Conservation (phyloP, 345 rosid genomes). For the Aegle marmelos region DNA sequence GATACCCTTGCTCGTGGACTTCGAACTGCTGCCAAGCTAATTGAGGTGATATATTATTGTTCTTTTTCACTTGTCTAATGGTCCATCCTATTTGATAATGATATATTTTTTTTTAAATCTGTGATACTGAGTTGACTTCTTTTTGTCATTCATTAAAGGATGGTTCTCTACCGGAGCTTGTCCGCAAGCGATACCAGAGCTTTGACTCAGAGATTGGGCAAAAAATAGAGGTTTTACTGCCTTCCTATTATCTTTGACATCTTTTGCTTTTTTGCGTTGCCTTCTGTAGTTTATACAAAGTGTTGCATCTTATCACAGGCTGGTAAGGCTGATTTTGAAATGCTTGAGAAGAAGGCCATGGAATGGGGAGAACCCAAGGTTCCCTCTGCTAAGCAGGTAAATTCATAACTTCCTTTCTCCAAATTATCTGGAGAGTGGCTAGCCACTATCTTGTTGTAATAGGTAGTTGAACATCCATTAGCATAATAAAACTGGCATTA, state of each 20-base stretch:
- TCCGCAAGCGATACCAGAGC: slow-evolving; percentile 65
- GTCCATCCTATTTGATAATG: background rate
- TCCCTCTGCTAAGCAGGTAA: slow-evolving; percentile 96
- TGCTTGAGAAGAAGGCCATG: slow-evolving; percentile 78
- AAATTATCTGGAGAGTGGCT: background rate
- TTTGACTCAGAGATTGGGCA: slow-evolving; percentile 71
- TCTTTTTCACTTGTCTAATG: background rate
- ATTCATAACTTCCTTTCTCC: background rate
- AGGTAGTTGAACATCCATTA: background rate
- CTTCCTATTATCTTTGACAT: background rate
- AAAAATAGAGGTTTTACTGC: slow-evolving; percentile 49
- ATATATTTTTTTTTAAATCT: background rate
- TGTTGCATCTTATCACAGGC: slow-evolving; percentile 37
- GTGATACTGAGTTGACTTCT: background rate
- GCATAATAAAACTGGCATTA: background rate
- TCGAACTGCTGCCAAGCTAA: slow-evolving; percentile 72
- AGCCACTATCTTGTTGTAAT: background rate
- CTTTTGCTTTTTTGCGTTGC: background rate
- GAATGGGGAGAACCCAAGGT: slow-evolving; percentile 92
- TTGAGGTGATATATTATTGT: slow-evolving; percentile 47
- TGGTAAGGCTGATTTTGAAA: slow-evolving; percentile 78
- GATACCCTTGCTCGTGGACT: slow-evolving; percentile 93
- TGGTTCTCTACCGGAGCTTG: slow-evolving; percentile 63
- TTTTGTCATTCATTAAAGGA: slow-evolving; percentile 36
- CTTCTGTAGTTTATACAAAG: background rate